Evolutionary conservation across 768 basidiomycete species (phyloP), one percentile per base, ranked within the genome.

Genomic region (Suillus plorans): DNA sequence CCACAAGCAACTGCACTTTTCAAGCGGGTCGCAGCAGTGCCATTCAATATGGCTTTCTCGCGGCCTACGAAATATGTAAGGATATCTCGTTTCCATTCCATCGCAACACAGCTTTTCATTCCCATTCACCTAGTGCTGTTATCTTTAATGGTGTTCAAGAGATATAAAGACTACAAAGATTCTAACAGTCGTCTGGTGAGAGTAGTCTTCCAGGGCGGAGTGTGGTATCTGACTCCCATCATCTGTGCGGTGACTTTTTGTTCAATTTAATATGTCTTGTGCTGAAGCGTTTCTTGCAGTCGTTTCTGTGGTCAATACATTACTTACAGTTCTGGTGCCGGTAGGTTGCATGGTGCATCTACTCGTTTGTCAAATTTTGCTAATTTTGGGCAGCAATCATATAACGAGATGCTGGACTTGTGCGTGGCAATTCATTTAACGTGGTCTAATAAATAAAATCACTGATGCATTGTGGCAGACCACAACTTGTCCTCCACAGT

Each of bases 1-100:
- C 37, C 1, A 58, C 39, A 41, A 58, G 36, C 57, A 58, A 58
- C 22, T 58, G 57, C 57, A 58, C n/a, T 12, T 58, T 58, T 58
- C 0, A 58, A 58, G 57, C 57, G 22, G 39, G 37, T 41, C 57
- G 57, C 5, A 58, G 22, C 37, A 58, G 57, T 4, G 37, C 57
- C 18, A 12, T 53, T 34, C 52, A 53, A 34, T 53, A 53, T 6
- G 52, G 28, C 18, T 53, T 53, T 53, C 41, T 59, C 3, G 10
- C 28, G 2, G 41, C 18, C 5, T 59, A 20, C 10, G 41, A 59
- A 31, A 25, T 42, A 18, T 20, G 58, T 59, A 59, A 42, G 58
- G 39, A 42, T 20, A 31, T 28, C 16, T 20, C 9, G 18, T 55
- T 42, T 16, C 18, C 3, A 18, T 42, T 39, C 18, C 10, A 42